These are phyloP conservation scores for Sporothrix variecibatus DNA, from an alignment of 2,329 filamentous ascomycete genomes.

Conservation along the genomic window DNA sequence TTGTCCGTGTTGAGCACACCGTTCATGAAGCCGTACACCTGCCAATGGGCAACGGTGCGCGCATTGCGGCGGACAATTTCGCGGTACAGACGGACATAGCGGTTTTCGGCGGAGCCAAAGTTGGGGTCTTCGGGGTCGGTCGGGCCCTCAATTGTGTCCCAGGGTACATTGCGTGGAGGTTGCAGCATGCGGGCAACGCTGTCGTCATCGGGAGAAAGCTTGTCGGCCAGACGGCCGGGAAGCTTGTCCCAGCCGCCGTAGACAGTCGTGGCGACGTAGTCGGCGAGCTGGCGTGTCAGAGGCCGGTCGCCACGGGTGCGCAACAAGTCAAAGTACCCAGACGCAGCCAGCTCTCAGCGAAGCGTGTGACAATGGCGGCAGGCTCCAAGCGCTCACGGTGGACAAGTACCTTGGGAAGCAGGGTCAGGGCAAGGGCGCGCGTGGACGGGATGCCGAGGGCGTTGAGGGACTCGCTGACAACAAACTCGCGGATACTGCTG, in stretches of 20 bases:
- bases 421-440: slow-evolving; percentile 77
- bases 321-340: slow-evolving; percentile 97
- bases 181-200: slow-evolving; percentile 14
- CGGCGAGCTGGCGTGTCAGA: slow-evolving; percentile 71
- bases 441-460: slow-evolving; percentile 85
- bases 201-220: slow-evolving; percentile 29
- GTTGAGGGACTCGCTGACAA: slow-evolving; percentile 87
- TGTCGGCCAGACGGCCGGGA: slow-evolving; percentile 59
- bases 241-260: slow-evolving; percentile 86
- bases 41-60: slow-evolving; percentile 86
- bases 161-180: slow-evolving; percentile 34
- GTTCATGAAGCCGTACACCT: slow-evolving; percentile 99
- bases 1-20: slow-evolving; percentile 98
- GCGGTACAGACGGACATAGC: slow-evolving; percentile 83
- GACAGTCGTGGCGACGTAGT: slow-evolving; percentile 84
- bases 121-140: slow-evolving; percentile 41
- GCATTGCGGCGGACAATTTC: slow-evolving; percentile 87
- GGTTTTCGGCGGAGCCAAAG: slow-evolving; percentile 70
- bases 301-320: slow-evolving; percentile 77
- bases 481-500: slow-evolving; percentile 90
- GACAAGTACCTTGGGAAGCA: slow-evolving; percentile 72
- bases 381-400: slow-evolving; percentile 80
- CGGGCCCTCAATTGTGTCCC: slow-evolving; percentile 23
- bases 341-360: slow-evolving; percentile 87
- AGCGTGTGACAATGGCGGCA: slow-evolving; percentile 87